Conservation (phyloP, 495 filamentous ascomycete species). For the Podospora australis region DNA sequence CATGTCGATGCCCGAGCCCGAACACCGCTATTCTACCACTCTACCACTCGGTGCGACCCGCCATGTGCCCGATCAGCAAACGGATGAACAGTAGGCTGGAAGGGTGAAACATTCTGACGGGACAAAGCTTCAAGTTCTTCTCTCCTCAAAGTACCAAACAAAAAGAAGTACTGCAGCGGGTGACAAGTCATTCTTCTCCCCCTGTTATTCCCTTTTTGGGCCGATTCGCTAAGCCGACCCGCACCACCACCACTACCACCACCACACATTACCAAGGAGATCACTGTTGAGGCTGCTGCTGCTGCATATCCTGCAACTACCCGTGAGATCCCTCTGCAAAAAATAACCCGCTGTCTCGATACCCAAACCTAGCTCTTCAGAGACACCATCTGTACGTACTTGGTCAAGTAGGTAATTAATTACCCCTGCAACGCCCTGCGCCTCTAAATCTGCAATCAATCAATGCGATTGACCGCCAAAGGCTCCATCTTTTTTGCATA, state of each 20-base stretch:
- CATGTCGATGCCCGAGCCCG: slow-evolving; percentile 25
- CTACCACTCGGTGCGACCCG: slow-evolving; percentile 12
- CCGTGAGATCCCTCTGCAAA: neutral
- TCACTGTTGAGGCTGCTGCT: slow-evolving; percentile 6
- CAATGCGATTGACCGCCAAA: slow-evolving; percentile 11
- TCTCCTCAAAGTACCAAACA: no score
- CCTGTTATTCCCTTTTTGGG: neutral
- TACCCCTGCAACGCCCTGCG: no score
- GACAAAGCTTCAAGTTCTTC: no score
- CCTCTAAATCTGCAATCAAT: neutral
- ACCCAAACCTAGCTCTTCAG: no score
- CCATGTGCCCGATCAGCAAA: slow-evolving; percentile 12
- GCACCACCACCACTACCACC: no score
- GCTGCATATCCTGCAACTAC: slow-evolving; percentile 7
- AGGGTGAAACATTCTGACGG: slow-evolving; percentile 18
- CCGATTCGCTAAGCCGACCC: neutral
- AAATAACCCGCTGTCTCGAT: no score
- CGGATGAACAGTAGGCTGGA: slow-evolving; percentile 16
- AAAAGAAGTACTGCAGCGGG: slow-evolving; percentile 15
- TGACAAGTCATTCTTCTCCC: slow-evolving; percentile 19
- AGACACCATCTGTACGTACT: no score
- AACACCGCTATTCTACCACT: no score
- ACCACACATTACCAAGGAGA: no score
- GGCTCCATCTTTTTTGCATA: neutral
- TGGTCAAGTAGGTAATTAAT: no score